A percentile compares a stretch with the other conserved stretches of the same genome.
These are phyloP conservation scores for Suillus subaureus DNA, from an alignment of 768 basidiomycete species.

Conservation along the genomic window DNA sequence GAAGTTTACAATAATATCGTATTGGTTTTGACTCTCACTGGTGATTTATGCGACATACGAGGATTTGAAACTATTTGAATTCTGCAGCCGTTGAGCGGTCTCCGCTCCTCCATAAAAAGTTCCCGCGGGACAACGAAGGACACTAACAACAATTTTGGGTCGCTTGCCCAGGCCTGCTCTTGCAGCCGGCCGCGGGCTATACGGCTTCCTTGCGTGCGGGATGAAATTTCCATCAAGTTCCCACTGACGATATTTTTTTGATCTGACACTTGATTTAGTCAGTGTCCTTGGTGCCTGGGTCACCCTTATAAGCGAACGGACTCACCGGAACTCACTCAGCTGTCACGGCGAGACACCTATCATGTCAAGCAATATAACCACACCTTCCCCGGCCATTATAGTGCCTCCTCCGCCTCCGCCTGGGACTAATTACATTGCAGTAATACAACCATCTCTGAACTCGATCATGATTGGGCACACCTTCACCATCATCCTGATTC, in stretches of 20 bases:
- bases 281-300: not conserved
- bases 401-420: slow-evolving; percentile 2
- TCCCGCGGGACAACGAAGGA: not conserved
- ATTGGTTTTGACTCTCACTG: not conserved
- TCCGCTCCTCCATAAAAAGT: not conserved
- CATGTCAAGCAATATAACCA: slow-evolving; percentile 4
- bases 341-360: not conserved
- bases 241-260: not conserved
- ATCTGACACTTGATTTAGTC: not conserved
- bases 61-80: not conserved
- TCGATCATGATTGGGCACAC: slow-evolving; percentile 3
- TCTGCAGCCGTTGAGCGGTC: not conserved
- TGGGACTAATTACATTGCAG: slow-evolving; percentile 8
- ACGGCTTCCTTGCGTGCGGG: not conserved
- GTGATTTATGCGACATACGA: not conserved
- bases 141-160: not conserved
- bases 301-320: not conserved
- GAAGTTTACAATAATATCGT: not conserved
- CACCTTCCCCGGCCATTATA: not conserved
- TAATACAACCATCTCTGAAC: slow-evolving; percentile 8
- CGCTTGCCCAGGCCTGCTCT: not conserved
- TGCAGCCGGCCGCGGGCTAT: not conserved
- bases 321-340: not conserved
- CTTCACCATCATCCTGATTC: not conserved
- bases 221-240: not conserved